Evolutionary conservation across 2,329 filamentous ascomycete genomes (phyloP), one percentile per base, ranked within the genome.

Genomic region (Pseudogymnoascus sp.): DNA sequence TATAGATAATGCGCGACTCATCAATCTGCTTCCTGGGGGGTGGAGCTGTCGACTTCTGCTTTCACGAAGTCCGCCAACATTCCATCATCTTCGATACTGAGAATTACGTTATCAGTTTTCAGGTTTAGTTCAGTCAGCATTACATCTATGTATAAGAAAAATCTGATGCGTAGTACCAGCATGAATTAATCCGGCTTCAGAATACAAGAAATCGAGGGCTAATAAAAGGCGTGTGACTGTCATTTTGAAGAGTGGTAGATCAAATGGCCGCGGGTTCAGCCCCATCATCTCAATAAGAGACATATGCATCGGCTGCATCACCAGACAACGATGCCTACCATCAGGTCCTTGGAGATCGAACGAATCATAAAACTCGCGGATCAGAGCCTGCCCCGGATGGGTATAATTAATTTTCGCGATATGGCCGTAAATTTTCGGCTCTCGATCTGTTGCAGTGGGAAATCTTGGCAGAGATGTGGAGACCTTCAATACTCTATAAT

Each of bases 281-380:
- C 43, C n/a, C 34, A 31, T 63, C 21, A 68, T 64, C 7, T 67
- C 49, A 40, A 56, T 60, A 11, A 68, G 28, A 1, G 61, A 65
- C 14, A 67, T 40, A 7, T 67, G 59, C n/a, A 71, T 61, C 8
- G 68, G 67, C 34, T 69, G 42, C 46, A 68, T 67, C 14, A 69
- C 65, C 9, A 69, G 61, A 60, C 69, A 71, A 21, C 18, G 40
- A 62, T 71, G 68, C 7, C 18, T 16, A 23, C 65, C 67, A n/a
- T 64, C 14, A 4, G 61, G 23, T 3, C 66, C 62, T 7, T 68
- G 42, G 28, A 77, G 62, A 18, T 72, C 42, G 62, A 77, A 77
- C 0, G 69, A 63, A 60, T 76, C 72, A 14, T 74, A 69, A 16
- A 75, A 62, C 0, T 65, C 65, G 37, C 75, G 69, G 5, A 78